Base-by-base conservation (phyloP, 345 rosid species). In the Eucalyptus sp. region DNA sequence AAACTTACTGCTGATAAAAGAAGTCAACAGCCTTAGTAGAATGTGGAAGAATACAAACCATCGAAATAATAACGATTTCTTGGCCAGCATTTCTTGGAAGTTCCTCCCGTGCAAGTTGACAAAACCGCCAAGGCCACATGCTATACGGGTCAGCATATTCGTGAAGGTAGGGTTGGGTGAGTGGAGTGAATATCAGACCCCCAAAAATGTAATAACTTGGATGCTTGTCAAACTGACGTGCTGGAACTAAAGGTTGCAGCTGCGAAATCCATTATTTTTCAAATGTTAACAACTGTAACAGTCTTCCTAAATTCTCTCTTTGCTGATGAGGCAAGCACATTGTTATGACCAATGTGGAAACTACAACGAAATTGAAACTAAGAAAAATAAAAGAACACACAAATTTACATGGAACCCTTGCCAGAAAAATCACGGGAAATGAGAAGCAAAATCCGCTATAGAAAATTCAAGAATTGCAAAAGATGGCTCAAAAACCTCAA, bases 121-220 rank as follows among this genome's bases (percentile, higher is more conserved):
- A 95, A 81, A 95, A 93, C 52, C 93, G 93, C 88, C 97, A 95
- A 13, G 97, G 99, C 80, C 93, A 94, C 46, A 92, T 91, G 5
- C 1, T 0, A 50, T 50, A 5, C 52, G 7, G 0, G 52, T 15
- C 52, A 89, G 96, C 98, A 90, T 94, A 94, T 88, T 96, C 96
- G 18, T 93, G 94, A 91, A 97, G 98, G 91, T 93, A 96, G 27
- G 99, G 97, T 90, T 95, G 99, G 88, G 95, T 93, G 86, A 96
- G 97, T 52, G 99, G 98, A 87, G 94, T 89, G 91, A 96, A 96
- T 87, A 94, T 97, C 88, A 97, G 92, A 52, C 98, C 99, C n/a
- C 96, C 98, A 91, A 96, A 97, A 18, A 97, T 97, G 91, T 95
- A 97, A 91, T 95, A 97, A 91, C 98, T 95, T 24, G 98, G 98